phyloP scores from a whole-genome alignment of 2,329 filamentous ascomycete genomes.

The Colletotrichum euphorbiae region DNA sequence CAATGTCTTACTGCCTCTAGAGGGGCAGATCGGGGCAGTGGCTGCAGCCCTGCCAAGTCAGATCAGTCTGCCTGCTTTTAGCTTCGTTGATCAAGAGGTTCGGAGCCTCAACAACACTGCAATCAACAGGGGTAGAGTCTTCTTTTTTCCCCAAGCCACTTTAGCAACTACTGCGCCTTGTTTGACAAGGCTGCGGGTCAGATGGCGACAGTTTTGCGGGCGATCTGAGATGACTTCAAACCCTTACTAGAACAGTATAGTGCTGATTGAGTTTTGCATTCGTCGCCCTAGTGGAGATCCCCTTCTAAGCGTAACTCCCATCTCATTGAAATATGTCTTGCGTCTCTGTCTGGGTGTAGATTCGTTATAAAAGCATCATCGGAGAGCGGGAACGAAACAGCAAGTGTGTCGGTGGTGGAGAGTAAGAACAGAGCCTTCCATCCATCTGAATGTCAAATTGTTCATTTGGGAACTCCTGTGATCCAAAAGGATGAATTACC shows the following conservation, averaged over 20 bases:
- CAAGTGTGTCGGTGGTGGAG: conserved; percentile 31
- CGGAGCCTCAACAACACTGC: too few relatives aligned
- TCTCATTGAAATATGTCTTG: conserved; percentile 25
- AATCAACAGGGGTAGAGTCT: too few relatives aligned
- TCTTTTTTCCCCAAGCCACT: too few relatives aligned
- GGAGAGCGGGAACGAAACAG: conserved; percentile 24
- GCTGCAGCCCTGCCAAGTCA: conserved; percentile 18
- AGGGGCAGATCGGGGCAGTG: conserved; percentile 15
- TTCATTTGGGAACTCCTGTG: conserved; percentile 16
- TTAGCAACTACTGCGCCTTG: neutral
- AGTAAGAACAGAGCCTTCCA: conserved; percentile 20
- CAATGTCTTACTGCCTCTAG: too few relatives aligned
- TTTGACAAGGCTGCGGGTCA: neutral
- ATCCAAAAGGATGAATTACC: conserved; percentile 20
- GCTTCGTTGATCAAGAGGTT: neutral
- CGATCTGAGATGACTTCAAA: neutral
- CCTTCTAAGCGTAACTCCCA: conserved; percentile 35
- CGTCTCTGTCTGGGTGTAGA: conserved; percentile 31
- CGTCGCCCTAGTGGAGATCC: conserved; percentile 19
- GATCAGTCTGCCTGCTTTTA: neutral
- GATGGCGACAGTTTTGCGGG: neutral
- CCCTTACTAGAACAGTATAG: neutral
- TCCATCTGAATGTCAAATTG: conserved; percentile 14
- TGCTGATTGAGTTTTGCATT: conserved; percentile 33
- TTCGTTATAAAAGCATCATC: conserved; percentile 38